A percentile compares a stretch with the other conserved stretches of the same genome.
phyloP scores from a whole-genome alignment of 129 eudicot species.

The Tagetes erecta region DNA sequence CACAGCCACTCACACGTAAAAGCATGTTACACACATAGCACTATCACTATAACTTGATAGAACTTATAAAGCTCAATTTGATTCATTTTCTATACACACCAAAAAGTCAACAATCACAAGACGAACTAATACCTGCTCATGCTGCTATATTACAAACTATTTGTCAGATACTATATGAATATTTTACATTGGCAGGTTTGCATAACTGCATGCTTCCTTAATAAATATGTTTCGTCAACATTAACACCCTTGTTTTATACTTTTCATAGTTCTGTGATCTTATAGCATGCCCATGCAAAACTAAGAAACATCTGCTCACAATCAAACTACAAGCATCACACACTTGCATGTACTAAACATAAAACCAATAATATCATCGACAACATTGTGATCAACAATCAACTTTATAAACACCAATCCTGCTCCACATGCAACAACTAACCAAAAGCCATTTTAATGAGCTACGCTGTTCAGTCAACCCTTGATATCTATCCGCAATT shows the following conservation, averaged over 20 bases:
- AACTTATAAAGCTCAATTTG: neutral
- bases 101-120: neutral
- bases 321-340: neutral
- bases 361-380: neutral
- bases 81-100: neutral
- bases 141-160: neutral
- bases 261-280: neutral
- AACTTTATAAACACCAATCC: neutral
- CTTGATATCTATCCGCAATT: neutral
- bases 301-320: neutral
- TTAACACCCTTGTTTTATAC: neutral
- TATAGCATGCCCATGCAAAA: neutral
- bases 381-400: neutral
- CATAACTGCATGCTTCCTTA: neutral
- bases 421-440: neutral
- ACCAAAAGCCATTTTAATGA: neutral
- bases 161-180: neutral
- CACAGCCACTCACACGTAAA: neutral
- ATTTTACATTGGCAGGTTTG: neutral
- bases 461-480: constrained; percentile 22
- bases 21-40: neutral
- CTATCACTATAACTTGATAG: constrained; percentile 7
- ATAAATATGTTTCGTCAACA: neutral
- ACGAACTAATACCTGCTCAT: neutral
- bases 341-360: neutral